Base-by-base conservation (phyloP, 768 basidiomycete genomes). In the Boletales sp. region DNA sequence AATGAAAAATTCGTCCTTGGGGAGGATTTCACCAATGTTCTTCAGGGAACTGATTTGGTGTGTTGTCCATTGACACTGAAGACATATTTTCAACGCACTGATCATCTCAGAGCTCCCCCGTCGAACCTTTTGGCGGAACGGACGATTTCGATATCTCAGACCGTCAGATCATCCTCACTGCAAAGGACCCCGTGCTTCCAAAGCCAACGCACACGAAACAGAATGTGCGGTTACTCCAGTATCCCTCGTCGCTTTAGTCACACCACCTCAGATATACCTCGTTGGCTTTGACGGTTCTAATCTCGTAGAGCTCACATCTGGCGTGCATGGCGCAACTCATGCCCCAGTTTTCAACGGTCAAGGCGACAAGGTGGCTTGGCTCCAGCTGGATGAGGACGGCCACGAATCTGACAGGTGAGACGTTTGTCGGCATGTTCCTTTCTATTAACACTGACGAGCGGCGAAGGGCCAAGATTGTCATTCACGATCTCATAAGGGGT, bases 151-250 rank as follows among this genome's bases (percentile, higher is more conserved):
- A 89, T 62, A 76, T 90, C 28, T 88, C 86, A 5, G 63, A 71
- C 3, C 73, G 74, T 11, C 76, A 84, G 49, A 79, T 98, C 48
- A 76, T 91, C 33, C 89, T 95, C 63, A 91, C 91, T 6, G 76
- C 92, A 46, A 94, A 94, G 62, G 90, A 95, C 59, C 87, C 90
- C 2, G 60, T 76, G 47, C 76, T 94, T 15, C 82, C 83, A 12
- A 76, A 80, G 38, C 87, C 94, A 0, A 83, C 76, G 77, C 94
- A 97, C 68, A 97, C 95, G 2, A 90, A 90, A 59, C 87, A 92
- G 62, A 85, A 94, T 59, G 87, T 94, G 36, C 37, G 61, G 10
- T 46, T 31, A 36, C 34, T 34, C 12, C 8, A 13, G 21, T 43
- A 7, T 34, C 21, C n/a, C 32, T 11, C 38, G 11, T 35, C 28